Evolutionary conservation across 441 rosid species (phyloP).

Genomic region (Euphorbia corollata): DNA sequence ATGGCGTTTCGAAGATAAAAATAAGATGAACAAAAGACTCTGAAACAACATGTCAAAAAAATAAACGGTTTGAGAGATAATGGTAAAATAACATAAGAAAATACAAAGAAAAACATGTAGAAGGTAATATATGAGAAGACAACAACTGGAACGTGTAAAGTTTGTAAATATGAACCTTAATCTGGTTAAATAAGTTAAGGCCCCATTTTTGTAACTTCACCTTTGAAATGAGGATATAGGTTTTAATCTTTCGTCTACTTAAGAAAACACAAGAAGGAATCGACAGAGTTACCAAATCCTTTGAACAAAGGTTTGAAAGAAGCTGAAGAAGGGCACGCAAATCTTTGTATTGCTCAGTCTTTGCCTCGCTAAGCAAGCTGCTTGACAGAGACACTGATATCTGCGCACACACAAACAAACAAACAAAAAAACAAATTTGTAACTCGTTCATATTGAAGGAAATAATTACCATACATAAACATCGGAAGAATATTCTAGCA

Average conservation of each 20-base stretch:
- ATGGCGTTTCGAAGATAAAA: too few species aligned
- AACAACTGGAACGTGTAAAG: too few species aligned
- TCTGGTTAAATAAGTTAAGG: too few species aligned
- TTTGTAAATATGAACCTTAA: too few species aligned
- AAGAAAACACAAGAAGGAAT: neutral
- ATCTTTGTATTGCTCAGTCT: slow-evolving; percentile 81
- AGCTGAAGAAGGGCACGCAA: slow-evolving; percentile 95
- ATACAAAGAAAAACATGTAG: too few species aligned
- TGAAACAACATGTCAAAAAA: too few species aligned
- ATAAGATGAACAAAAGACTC: too few species aligned
- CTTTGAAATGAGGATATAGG: neutral
- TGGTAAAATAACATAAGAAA: too few species aligned
- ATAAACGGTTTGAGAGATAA: too few species aligned
- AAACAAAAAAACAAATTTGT: neutral
- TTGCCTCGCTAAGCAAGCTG: slow-evolving; percentile 71
- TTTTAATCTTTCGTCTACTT: slow-evolving; percentile 1
- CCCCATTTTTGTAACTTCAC: too few species aligned
- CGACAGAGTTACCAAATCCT: slow-evolving; percentile 63
- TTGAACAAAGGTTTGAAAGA: slow-evolving; percentile 86
- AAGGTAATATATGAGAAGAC: too few species aligned
- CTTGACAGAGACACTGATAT: slow-evolving; percentile 67
- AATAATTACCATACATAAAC: neutral
- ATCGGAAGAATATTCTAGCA: neutral
- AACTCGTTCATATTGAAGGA: neutral
- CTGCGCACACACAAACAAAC: slow-evolving; percentile 27